Conservation (phyloP, 495 filamentous ascomycete species). For the Lophiostoma macrostomum region DNA sequence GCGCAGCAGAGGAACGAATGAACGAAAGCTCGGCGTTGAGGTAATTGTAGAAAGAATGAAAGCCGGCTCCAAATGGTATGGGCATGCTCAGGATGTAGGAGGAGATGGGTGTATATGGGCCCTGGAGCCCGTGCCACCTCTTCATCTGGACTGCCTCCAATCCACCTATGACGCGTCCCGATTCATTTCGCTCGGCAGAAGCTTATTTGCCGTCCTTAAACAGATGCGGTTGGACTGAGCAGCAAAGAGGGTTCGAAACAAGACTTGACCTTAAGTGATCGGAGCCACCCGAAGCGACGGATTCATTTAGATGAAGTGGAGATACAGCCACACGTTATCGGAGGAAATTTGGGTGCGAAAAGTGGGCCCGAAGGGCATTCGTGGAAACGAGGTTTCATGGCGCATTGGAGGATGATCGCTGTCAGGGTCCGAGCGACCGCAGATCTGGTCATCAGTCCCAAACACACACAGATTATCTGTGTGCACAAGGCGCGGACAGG, state of each 20-base stretch:
- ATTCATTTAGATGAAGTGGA: slow-evolving; percentile 1
- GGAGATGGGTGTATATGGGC: not conserved
- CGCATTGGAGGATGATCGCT: slow-evolving; percentile 12
- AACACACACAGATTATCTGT: too few species aligned
- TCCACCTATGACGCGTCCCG: slow-evolving; percentile 8
- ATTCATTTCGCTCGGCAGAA: slow-evolving; percentile 6
- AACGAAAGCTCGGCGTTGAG: slow-evolving; percentile 1
- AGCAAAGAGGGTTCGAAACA: not conserved
- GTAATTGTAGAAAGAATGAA: slow-evolving; percentile 10
- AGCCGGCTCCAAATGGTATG: not conserved
- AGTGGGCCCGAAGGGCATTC: slow-evolving; percentile 2
- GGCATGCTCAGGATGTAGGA: not conserved
- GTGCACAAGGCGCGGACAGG: too few species aligned
- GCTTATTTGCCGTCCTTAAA: slow-evolving; percentile 7
- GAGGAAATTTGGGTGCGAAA: not conserved
- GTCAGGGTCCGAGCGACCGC: not conserved
- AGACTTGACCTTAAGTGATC: not conserved
- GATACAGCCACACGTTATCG: not conserved
- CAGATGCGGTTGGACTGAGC: not conserved
- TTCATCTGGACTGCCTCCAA: slow-evolving; percentile 12
- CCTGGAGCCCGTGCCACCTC: not conserved
- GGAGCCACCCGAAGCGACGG: not conserved
- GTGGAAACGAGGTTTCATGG: slow-evolving; percentile 13
- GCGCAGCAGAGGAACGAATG: slow-evolving; percentile 14
- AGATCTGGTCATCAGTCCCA: not conserved